Evolutionary conservation across 176 grass and related monocot species (phyloP), one percentile per base, ranked within the genome.

Genomic region (Aegilops umbellulata): DNA sequence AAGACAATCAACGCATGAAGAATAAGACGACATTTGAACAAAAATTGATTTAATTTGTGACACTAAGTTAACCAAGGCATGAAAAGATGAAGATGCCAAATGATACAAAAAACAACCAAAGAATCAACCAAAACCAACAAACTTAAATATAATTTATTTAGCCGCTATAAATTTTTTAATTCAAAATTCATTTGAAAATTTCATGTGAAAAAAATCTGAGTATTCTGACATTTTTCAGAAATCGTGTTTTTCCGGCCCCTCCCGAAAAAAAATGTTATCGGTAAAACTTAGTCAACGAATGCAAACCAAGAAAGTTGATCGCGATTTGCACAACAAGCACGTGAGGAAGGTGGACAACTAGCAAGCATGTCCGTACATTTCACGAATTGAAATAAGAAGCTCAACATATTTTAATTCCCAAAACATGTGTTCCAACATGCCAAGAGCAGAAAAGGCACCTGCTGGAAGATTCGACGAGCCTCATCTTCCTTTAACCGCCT

Each of bases 381-480:
- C 60, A 26, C n/a, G 9, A 29, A 26, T 86, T 11, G 36, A 60
- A 79, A 86, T 4, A 86, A 66, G 62, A 55, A 71, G 83, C 12
- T 12, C 22, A 38, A 3, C 11, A 5, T 36, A 79, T 29, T 31
- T 6, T 55, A 11, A 73, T 41, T 1, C 8, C 14, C 32, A 47
- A 34, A 75, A 74, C 31, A 10, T 10, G 30, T 16, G 23, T 20
- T 22, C 15, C 39, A 15, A 79, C 16, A 90, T 22, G 29, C 10
- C 4, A 86, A 74, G 27, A 62, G 22, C 1, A 42, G 46, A 71
- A 47, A 32, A 29, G 69, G 70, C 61, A 93, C 95, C 95, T 98
- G 95, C 83, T 93, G 95, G 69, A 98, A 98, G 80, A 98, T 89
- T 25, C 87, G 87, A 20, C 92, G 95, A 88, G 95, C 91, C 76